A percentile compares a stretch with the other conserved stretches of the same genome.
Evolutionary conservation across 202 grass and related monocot genomes (phyloP).

Genomic region (Cymbopogon flexuosus): DNA sequence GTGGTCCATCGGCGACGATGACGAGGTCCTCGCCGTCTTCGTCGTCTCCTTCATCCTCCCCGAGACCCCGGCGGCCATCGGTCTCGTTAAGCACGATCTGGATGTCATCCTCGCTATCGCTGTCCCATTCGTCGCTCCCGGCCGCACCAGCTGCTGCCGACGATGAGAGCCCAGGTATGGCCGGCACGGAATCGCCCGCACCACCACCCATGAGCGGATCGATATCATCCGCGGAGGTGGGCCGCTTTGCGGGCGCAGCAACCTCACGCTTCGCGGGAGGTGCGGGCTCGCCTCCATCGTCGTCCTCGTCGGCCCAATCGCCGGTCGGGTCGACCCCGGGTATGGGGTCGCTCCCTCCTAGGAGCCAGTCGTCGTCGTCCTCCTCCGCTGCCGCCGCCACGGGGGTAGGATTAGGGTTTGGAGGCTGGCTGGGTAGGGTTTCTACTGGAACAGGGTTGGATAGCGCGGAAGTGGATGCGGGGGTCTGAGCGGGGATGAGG

Average conservation of each 20-base stretch:
- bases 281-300: neutral
- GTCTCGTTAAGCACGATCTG: slow-evolving; percentile 96
- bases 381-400: neutral
- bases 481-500: slow-evolving; percentile 25
- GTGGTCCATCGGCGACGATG: slow-evolving; percentile 72
- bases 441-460: slow-evolving; percentile 12
- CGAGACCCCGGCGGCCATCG: slow-evolving; percentile 44
- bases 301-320: slow-evolving; percentile 65
- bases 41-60: slow-evolving; percentile 66
- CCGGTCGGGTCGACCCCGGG: slow-evolving; percentile 52
- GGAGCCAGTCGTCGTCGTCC: slow-evolving; percentile 72
- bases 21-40: slow-evolving; percentile 78
- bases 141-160: slow-evolving; percentile 24
- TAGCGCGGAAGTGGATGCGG: slow-evolving; percentile 19
- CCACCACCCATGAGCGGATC: slow-evolving; percentile 49
- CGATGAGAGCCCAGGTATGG: slow-evolving; percentile 61
- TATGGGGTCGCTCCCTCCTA: slow-evolving; percentile 45
- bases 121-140: slow-evolving; percentile 79
- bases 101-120: slow-evolving; percentile 95
- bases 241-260: neutral
- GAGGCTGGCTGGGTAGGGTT: slow-evolving; percentile 3
- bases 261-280: slow-evolving; percentile 20
- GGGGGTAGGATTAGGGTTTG: slow-evolving; percentile 28
- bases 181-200: slow-evolving; percentile 34
- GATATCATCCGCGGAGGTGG: neutral